A percentile compares a stretch with the other conserved stretches of the same genome.
Conservation (phyloP, 2,329 filamentous ascomycete species). For the Diaporthe batatas region DNA sequence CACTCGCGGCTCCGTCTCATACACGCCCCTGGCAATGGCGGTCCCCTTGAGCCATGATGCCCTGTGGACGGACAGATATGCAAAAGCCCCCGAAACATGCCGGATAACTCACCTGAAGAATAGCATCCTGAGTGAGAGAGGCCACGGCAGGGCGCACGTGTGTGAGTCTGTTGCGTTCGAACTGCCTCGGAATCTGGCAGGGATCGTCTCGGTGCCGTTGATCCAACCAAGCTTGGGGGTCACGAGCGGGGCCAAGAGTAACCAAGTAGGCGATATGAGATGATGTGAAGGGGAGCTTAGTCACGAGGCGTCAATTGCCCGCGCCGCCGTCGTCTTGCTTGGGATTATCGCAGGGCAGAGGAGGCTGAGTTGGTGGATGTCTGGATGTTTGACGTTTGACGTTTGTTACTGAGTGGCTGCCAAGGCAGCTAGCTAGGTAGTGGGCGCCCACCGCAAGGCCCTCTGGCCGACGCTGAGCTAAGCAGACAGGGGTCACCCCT, state of each 20-base stretch:
- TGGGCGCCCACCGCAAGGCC: background rate
- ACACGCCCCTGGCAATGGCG: background rate
- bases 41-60: background rate
- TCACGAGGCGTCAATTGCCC: background rate
- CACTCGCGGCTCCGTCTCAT: background rate
- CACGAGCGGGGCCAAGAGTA: background rate
- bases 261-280: background rate
- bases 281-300: background rate
- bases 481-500: background rate
- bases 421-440: background rate
- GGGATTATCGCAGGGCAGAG: background rate
- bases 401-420: background rate
- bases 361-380: background rate
- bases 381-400: background rate
- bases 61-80: too few species aligned
- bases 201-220: background rate
- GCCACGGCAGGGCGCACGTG: background rate
- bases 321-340: background rate
- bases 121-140: slow-evolving; percentile 51
- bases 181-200: background rate
- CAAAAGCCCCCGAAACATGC: background rate
- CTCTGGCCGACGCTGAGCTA: background rate
- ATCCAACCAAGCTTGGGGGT: background rate
- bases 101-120: slow-evolving; percentile 57
- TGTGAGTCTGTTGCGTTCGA: background rate